Percentiles rank a stretch among this genome's conserved stretches.
Conservation (phyloP, 2,329 filamentous ascomycete species). For the Diaporthe citrichinensis region DNA sequence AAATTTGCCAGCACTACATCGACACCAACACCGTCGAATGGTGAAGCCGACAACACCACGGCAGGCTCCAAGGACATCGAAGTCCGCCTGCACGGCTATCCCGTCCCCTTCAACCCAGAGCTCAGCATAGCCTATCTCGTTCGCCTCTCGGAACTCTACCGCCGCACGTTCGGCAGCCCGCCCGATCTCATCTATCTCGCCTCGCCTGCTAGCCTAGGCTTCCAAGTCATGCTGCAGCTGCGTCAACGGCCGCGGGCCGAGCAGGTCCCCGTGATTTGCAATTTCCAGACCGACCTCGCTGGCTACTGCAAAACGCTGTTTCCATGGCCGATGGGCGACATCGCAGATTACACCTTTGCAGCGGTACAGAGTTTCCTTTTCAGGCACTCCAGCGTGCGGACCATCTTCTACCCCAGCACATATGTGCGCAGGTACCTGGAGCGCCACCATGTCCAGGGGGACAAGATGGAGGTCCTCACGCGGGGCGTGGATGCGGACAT, state of each 20-base stretch:
- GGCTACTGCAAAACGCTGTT: constrained; percentile 81
- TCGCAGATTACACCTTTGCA: constrained; percentile 74
- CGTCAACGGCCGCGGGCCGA: constrained; percentile 68
- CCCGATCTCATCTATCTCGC: constrained; percentile 80
- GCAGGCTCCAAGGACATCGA: constrained; percentile 56
- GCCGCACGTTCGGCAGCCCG: constrained; percentile 68
- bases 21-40: neutral
- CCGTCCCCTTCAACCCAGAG: constrained; percentile 79
- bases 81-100: constrained; percentile 74
- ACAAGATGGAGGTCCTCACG: constrained; percentile 73
- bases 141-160: constrained; percentile 72
- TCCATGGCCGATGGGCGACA: constrained; percentile 70
- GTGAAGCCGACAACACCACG: neutral
- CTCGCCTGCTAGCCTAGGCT: constrained; percentile 77
- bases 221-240: constrained; percentile 79
- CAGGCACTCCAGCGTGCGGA: constrained; percentile 71
- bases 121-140: constrained; percentile 79
- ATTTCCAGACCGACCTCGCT: constrained; percentile 80
- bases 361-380: constrained; percentile 78
- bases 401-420: constrained; percentile 77
- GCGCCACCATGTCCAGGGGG: constrained; percentile 65
- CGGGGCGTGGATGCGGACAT: constrained; percentile 75
- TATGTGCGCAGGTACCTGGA: constrained; percentile 75
- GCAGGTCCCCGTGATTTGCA: constrained; percentile 74
- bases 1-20: neutral